These are phyloP conservation scores for Cutaneotrichosporon cavernicola DNA, from an alignment of 1,284 basidiomycete species.

Conservation along the genomic window DNA sequence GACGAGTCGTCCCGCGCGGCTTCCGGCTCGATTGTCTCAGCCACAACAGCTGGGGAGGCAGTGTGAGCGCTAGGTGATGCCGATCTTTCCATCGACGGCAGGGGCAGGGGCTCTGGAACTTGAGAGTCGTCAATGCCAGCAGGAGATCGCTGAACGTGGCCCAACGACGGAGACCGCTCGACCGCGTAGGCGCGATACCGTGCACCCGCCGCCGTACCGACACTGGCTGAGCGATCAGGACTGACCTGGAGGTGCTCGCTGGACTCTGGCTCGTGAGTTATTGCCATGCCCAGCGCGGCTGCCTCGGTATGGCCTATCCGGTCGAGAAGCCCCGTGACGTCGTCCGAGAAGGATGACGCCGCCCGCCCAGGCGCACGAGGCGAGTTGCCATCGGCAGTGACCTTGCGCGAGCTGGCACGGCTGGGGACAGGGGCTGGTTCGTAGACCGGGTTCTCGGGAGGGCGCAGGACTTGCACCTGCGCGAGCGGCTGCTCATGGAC, in stretches of 20 bases:
- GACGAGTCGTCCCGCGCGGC: conserved; percentile 2
- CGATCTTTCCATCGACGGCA: conserved; percentile 1
- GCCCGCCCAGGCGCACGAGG: conserved; percentile 7
- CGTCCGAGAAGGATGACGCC: conserved; percentile 39
- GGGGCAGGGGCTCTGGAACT: conserved; percentile 8
- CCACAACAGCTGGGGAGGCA: background rate
- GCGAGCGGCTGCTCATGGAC: conserved; percentile 5
- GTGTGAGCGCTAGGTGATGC: background rate
- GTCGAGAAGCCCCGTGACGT: conserved; percentile 33
- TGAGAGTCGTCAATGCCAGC: conserved; percentile 8
- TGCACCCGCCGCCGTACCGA: background rate
- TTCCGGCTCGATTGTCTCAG: background rate
- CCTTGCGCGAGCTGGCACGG: conserved; percentile 11
- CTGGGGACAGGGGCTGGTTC: conserved; percentile 4
- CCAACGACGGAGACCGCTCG: conserved; percentile 12
- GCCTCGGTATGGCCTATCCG: conserved; percentile 23
- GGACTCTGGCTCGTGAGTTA: conserved; percentile 13
- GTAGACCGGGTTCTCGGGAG: conserved; percentile 6
- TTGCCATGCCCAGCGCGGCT: conserved; percentile 2
- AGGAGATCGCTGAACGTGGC: conserved; percentile 4
- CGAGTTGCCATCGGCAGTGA: conserved; percentile 10
- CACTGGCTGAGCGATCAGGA: conserved; percentile 15
- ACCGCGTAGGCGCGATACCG: conserved; percentile 1
- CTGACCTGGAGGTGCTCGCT: conserved; percentile 22
- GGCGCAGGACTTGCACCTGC: conserved; percentile 6